Base-by-base conservation (phyloP, 345 rosid species). In the Lagerstroemia speciosa region DNA sequence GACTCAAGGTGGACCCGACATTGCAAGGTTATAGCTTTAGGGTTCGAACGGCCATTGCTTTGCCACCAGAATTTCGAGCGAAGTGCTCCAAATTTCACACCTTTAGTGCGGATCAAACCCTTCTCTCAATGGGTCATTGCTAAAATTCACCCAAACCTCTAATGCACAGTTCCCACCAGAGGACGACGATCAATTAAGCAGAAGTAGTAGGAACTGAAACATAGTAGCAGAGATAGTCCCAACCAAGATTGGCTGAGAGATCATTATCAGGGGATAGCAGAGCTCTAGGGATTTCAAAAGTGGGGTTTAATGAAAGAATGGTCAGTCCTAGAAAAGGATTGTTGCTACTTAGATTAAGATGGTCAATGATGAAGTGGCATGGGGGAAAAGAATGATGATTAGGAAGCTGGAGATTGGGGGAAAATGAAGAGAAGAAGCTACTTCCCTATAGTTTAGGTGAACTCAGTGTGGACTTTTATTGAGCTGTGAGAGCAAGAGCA, bases 1-100 rank as follows among this genome's bases (percentile, higher is more conserved):
- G 68, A 79, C 71, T 77, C 91, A 74, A 43, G 86, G 83, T 9
- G 87, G 84, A 41, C 80, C 84, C 64, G 89, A 84, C 95, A 89
- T 85, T 77, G 81, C 68, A 53, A 34, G 36, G 38, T 0, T 15
- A 36, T 1, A 38, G 43, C 43, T 34, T 6, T 65, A 37, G 50
- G 50, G 67, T 40, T 65, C 27, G 17, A 16, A 2, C 10, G 15
- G 45, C 8, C 1, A 8, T 1, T 41, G 11, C 45, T 2, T 15
- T 41, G 11, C 11, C 15, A 1, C 30, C 67, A 64, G 67, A n/a
- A 64, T 37, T 24, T 4, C 20, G 48, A 14, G n/a, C 31, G 10
- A 11, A 3, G 48, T 10, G 9, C 30, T 38, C 17, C 48, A 65
- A 65, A 65, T 31, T 53, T 63, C 2, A 63, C 34, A 69, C 63